Conservation (phyloP, 371 early-diverging fungal genomes). For the Smittium culicis region DNA sequence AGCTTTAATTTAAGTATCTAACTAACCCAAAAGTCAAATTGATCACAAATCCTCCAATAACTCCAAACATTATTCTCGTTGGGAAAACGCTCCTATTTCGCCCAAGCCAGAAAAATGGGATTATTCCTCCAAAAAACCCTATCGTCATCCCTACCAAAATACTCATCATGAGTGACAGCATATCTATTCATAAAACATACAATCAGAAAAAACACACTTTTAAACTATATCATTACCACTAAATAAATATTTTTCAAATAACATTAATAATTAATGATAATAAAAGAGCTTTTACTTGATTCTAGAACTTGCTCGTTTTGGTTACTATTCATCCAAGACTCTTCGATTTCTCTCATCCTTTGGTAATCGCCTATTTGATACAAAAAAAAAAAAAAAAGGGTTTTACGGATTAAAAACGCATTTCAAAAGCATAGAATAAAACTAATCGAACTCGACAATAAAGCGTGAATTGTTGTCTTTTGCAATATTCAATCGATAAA, state of each 20-base stretch:
- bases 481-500: neutral
- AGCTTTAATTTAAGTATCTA: constrained; percentile 1
- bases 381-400: too few relatives aligned
- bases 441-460: too few relatives aligned
- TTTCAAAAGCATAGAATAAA: too few relatives aligned
- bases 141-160: neutral
- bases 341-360: constrained; percentile 9
- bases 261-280: too few relatives aligned
- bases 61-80: neutral
- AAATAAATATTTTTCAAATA: too few relatives aligned
- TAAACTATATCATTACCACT: too few relatives aligned
- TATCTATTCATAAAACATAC: neutral
- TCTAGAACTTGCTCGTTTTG: constrained; percentile 4
- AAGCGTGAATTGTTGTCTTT: too few relatives aligned
- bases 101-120: constrained; percentile 4
- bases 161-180: neutral
- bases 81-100: neutral
- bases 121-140: constrained; percentile 9
- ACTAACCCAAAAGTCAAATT: constrained; percentile 1
- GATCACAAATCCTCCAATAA: neutral
- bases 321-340: constrained; percentile 10
- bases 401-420: too few relatives aligned
- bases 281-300: neutral
- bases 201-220: neutral
- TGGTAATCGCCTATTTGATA: constrained; percentile 7